Evolutionary conservation across 441 rosid genomes (phyloP).

Genomic region (Euphorbia celastroides): DNA sequence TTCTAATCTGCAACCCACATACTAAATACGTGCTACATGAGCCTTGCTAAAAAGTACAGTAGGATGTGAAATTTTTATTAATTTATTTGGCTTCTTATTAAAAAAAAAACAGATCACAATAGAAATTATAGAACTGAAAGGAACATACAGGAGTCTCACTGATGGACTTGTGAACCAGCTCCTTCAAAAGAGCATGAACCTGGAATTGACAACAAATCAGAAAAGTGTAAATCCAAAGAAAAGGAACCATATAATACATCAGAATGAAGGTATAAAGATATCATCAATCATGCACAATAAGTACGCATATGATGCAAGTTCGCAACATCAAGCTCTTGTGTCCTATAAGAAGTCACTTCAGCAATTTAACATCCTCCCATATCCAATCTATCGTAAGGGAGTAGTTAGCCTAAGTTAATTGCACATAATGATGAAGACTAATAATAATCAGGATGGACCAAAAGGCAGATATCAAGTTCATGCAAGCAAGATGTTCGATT

Average conservation of each 20-base stretch:
- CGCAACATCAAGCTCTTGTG: background rate
- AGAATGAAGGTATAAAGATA: background rate
- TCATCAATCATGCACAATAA: background rate
- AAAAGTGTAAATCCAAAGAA: background rate
- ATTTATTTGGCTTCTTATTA: no score
- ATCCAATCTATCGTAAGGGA: background rate
- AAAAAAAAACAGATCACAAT: no score
- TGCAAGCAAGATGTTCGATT: background rate
- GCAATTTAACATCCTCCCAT: background rate
- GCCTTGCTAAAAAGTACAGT: background rate
- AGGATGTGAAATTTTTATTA: no score
- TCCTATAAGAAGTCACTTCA: background rate
- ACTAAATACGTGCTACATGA: background rate
- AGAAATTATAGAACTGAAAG: slow-evolving; percentile 1
- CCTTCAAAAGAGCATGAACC: slow-evolving; percentile 92
- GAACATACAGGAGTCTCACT: slow-evolving; percentile 73
- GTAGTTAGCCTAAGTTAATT: background rate
- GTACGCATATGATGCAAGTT: background rate
- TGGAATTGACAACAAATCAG: slow-evolving; percentile 22
- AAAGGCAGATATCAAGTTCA: background rate
- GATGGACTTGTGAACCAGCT: slow-evolving; percentile 87
- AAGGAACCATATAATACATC: background rate
- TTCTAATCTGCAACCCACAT: background rate
- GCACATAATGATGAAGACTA: background rate
- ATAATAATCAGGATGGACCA: background rate